Evolutionary conservation across 345 rosid genomes (phyloP).

Genomic region (Melaleuca quinquenervia): DNA sequence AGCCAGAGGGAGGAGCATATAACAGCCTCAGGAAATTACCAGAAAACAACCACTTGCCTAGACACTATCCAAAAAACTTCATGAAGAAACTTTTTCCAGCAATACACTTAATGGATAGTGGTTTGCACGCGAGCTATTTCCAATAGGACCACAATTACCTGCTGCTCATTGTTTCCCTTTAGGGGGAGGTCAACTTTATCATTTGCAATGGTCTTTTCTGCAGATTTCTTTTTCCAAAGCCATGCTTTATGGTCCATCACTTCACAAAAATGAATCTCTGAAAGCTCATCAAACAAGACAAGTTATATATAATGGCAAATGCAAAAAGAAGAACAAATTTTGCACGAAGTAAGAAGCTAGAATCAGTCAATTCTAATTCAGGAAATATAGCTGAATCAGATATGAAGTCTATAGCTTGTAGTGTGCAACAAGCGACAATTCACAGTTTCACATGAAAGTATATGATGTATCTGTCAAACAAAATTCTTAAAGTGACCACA

Average conservation of each 20-base stretch:
- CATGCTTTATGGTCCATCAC: constrained; percentile 70
- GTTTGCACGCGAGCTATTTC: neutral
- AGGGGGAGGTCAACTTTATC: constrained; percentile 19
- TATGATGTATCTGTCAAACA: neutral
- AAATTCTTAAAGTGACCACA: neutral
- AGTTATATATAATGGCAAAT: neutral
- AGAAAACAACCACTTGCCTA: neutral
- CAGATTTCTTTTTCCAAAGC: constrained; percentile 81
- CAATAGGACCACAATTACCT: constrained; percentile 28
- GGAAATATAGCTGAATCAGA: neutral
- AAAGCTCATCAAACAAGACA: neutral
- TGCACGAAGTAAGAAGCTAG: neutral
- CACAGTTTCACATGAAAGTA: neutral
- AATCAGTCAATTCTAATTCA: neutral
- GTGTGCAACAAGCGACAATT: neutral
- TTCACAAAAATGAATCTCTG: neutral
- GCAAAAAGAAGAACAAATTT: neutral
- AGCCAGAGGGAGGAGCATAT: neutral
- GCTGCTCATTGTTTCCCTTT: constrained; percentile 31
- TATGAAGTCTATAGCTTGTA: neutral
- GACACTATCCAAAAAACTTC: neutral
- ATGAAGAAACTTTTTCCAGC: neutral
- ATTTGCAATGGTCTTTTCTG: constrained; percentile 38
- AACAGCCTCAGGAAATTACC: neutral
- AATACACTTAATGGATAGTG: neutral